Evolutionary conservation across 176 grass and related monocot genomes (phyloP).

Genomic region (Aegilops tauschii): DNA sequence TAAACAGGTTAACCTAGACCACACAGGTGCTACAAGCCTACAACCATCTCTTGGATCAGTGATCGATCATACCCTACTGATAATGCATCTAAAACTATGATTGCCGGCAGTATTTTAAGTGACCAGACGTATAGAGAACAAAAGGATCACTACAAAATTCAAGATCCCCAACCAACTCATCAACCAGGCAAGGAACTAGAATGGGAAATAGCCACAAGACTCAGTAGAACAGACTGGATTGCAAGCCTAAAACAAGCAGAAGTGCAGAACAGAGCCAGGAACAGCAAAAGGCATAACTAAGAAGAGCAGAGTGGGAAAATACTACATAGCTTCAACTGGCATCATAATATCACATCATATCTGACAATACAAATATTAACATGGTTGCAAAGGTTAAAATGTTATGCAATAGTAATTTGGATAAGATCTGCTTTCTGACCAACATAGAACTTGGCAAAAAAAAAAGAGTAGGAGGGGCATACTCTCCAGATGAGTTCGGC

Average conservation of each 20-base stretch:
- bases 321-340: background rate
- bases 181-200: constrained; percentile 21
- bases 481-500: constrained; percentile 66
- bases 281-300: background rate
- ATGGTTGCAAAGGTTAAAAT: constrained; percentile 1
- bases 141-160: background rate
- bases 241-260: constrained; percentile 10
- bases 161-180: background rate
- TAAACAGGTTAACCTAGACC: background rate
- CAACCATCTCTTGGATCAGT: background rate
- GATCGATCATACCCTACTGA: background rate
- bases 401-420: background rate
- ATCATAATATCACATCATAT: constrained; percentile 4
- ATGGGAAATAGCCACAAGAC: background rate
- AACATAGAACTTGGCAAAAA: constrained; percentile 15
- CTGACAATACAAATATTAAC: background rate
- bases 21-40: background rate
- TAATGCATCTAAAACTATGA: constrained; percentile 9
- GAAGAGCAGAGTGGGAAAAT: background rate
- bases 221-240: constrained; percentile 4
- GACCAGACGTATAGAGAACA: background rate
- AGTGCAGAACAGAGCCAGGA: background rate
- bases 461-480: constrained; percentile 35
- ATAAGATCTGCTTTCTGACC: background rate
- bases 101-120: background rate